A percentile compares a stretch with the other conserved stretches of the same genome.
These are phyloP conservation scores for Sporothrix phasma DNA, from an alignment of 2,329 filamentous ascomycete genomes.

Conservation along the genomic window DNA sequence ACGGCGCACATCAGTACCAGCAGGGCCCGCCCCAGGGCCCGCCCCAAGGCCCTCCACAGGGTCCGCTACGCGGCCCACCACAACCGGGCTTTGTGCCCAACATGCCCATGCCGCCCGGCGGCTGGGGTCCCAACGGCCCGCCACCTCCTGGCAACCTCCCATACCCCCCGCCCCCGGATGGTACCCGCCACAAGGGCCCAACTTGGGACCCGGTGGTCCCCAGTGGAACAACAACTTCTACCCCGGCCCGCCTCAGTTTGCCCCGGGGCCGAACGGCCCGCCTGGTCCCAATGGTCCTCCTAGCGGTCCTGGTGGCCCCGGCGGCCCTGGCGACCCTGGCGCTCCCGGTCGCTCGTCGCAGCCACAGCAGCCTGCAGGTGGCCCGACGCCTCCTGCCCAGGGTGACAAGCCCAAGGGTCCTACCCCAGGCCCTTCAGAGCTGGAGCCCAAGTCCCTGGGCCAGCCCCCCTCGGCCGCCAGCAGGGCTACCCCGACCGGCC, in stretches of 20 bases:
- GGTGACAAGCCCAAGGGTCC: constrained; percentile 38
- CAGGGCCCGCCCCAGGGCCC: constrained; percentile 19
- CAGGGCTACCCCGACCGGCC: constrained; percentile 36
- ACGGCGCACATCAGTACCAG: constrained; percentile 26
- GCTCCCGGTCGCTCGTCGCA: constrained; percentile 18
- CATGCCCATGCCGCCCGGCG: constrained; percentile 24
- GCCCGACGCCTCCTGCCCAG: constrained; percentile 42
- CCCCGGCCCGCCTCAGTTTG: constrained; percentile 34
- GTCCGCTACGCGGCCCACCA: constrained; percentile 18
- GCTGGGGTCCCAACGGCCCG: constrained; percentile 25
- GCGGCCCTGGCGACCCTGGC: constrained; percentile 20
- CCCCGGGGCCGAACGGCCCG: constrained; percentile 21
- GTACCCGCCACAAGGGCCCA: constrained; percentile 62
- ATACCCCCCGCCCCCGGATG: constrained; percentile 70
- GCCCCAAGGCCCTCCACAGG: constrained; percentile 20
- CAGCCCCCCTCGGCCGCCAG: constrained; percentile 26
- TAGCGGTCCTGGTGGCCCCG: constrained; percentile 23
- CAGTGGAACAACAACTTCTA: constrained; percentile 50
- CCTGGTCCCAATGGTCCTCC: constrained; percentile 19
- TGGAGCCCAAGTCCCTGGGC: constrained; percentile 46
- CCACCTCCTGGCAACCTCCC: constrained; percentile 43
- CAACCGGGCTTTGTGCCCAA: constrained; percentile 23
- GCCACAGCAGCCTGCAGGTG: constrained; percentile 27
- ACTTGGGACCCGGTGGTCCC: constrained; percentile 56
- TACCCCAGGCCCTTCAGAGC: constrained; percentile 33